These are phyloP conservation scores for Myxozyma mucilagina DNA, from an alignment of 805 yeast species.

Conservation along the genomic window DNA sequence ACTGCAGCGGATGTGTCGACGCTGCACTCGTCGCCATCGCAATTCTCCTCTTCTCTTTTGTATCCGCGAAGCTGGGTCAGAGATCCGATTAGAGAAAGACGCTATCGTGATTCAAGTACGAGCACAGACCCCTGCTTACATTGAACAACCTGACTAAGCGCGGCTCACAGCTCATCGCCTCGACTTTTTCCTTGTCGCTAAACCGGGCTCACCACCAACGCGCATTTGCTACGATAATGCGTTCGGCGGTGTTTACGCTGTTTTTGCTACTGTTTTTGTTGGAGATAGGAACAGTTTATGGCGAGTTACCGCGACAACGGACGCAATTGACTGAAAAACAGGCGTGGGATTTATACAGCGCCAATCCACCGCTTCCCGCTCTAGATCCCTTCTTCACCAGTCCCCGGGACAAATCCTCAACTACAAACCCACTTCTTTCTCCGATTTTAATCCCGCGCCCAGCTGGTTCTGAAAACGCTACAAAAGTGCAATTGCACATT, in stretches of 20 bases:
- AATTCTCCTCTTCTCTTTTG: too few species aligned
- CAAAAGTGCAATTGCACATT: conserved; percentile 44
- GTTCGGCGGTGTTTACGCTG: background rate
- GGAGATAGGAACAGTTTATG: background rate
- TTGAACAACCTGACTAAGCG: too few species aligned
- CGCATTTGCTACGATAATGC: background rate
- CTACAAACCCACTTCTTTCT: conserved; percentile 25
- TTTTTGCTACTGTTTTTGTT: background rate
- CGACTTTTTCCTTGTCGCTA: too few species aligned
- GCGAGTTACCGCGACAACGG: conserved; percentile 12
- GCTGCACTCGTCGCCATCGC: too few species aligned
- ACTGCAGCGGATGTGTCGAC: conserved; percentile 18
- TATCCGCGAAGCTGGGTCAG: too few species aligned
- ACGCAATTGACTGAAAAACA: conserved; percentile 11
- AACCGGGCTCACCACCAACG: too few species aligned
- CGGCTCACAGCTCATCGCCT: too few species aligned
- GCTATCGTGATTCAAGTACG: too few species aligned
- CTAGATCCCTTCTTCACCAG: conserved; percentile 17
- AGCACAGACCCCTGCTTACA: too few species aligned
- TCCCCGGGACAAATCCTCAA: background rate
- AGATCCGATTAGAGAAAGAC: too few species aligned
- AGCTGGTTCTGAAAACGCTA: conserved; percentile 49
- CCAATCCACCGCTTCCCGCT: conserved; percentile 22
- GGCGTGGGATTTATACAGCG: conserved; percentile 2
- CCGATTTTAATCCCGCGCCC: conserved; percentile 42